phyloP scores from a whole-genome alignment of 345 rosid genomes.

The Syzygium oleosum region DNA sequence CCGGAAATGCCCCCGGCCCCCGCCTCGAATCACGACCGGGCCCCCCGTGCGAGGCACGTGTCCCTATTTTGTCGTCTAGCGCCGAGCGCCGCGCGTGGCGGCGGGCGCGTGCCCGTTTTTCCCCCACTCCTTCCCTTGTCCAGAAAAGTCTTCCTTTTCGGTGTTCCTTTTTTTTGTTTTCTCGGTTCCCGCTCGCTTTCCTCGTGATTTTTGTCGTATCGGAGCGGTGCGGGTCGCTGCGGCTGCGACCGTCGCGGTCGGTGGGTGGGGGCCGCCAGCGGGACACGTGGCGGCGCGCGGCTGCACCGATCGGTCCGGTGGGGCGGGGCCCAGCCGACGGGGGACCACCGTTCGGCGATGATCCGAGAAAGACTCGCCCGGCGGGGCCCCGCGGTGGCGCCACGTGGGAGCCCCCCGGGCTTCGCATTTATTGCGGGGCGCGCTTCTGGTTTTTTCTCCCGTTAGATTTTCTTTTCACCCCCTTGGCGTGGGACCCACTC shows the following conservation, averaged over 20 bases:
- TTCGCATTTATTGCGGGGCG: neutral
- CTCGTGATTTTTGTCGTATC: neutral
- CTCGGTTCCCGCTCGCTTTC: neutral
- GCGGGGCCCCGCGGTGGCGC: neutral
- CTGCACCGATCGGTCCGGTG: neutral
- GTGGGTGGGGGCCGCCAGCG: neutral
- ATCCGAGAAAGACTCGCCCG: neutral
- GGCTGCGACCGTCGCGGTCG: neutral
- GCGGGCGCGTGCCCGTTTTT: neutral
- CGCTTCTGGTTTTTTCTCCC: neutral
- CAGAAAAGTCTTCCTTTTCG: neutral
- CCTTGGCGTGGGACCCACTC: neutral
- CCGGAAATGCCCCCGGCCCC: neutral
- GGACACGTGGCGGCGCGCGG: neutral
- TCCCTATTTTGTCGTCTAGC: neutral
- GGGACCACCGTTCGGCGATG: neutral
- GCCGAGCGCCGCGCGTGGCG: neutral
- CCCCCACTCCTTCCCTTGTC: no score
- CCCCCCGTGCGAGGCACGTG: neutral
- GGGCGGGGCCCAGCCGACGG: neutral
- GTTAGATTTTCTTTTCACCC: neutral
- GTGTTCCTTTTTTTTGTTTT: neutral
- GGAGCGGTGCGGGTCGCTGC: neutral
- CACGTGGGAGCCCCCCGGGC: neutral
- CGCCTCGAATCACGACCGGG: neutral